A percentile compares a stretch with the other conserved stretches of the same genome.
phyloP scores from a whole-genome alignment of 2,329 filamentous ascomycete genomes.

The Fusarium odoratissimum region DNA sequence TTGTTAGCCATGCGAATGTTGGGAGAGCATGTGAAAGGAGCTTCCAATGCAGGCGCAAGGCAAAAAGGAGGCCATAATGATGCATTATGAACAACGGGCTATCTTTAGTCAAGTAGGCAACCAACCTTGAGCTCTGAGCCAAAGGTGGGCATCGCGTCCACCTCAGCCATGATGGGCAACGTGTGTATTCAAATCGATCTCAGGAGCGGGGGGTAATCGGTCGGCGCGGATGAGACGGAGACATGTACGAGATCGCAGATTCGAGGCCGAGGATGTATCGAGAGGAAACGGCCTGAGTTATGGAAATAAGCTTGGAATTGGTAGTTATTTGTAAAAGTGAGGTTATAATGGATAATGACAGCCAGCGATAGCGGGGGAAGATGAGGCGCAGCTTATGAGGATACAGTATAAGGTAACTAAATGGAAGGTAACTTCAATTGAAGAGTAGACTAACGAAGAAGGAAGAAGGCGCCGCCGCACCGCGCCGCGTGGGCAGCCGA shows the following conservation, averaged over 20 bases:
- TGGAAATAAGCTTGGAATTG: constrained; percentile 5
- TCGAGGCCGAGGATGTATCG: neutral
- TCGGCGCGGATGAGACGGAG: constrained; percentile 34
- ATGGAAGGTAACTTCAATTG: neutral
- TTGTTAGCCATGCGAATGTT: constrained; percentile 12
- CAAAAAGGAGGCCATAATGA: neutral
- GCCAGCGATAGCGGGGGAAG: constrained; percentile 24
- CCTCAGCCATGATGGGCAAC: constrained; percentile 75
- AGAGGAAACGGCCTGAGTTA: neutral
- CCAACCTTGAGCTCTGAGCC: constrained; percentile 92
- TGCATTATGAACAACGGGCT: neutral
- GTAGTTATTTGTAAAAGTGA: constrained; percentile 16
- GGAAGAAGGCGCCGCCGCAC: constrained; percentile 8
- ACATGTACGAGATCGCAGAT: constrained; percentile 34
- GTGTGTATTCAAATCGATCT: constrained; percentile 33
- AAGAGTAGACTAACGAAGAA: constrained; percentile 4
- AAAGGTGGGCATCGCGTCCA: constrained; percentile 86
- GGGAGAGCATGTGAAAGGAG: constrained; percentile 8
- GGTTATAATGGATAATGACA: constrained; percentile 17
- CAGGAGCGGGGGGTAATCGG: constrained; percentile 32
- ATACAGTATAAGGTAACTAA: neutral
- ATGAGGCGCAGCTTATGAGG: constrained; percentile 37
- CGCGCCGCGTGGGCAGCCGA: constrained; percentile 24
- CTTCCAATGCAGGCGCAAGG: constrained; percentile 22
- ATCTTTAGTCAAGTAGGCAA: constrained; percentile 10